Evolutionary conservation across 1,284 basidiomycete species (phyloP).

Genomic region (Gymnopus androsaceus): DNA sequence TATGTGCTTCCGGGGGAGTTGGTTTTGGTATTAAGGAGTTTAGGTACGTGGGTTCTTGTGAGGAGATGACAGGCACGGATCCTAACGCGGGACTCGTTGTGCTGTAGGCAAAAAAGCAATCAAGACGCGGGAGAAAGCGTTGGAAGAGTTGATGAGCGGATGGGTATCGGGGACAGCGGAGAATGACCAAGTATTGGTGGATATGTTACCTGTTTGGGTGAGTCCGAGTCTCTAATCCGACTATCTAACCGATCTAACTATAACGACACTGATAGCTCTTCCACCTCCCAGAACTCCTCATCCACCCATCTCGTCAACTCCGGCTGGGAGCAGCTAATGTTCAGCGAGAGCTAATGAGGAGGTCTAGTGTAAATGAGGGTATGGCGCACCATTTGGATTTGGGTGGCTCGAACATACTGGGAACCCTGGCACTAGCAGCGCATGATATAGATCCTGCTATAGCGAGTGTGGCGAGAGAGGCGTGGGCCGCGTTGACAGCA

Average conservation of each 20-base stretch:
- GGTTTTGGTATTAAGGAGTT: conserved; percentile 77
- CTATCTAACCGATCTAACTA: conserved; percentile 14
- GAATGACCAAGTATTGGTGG: conserved; percentile 52
- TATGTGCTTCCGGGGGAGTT: conserved; percentile 81
- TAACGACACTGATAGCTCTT: conserved; percentile 59
- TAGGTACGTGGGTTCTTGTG: no score
- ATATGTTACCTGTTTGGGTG: conserved; percentile 89
- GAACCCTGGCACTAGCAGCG: conserved; percentile 77
- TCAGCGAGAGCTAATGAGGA: conserved; percentile 68
- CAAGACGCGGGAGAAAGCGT: conserved; percentile 82
- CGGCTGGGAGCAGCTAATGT: conserved; percentile 70
- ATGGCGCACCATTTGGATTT: conserved; percentile 51
- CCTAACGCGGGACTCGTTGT: no score
- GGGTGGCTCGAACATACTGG: conserved; percentile 73
- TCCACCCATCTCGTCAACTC: conserved; percentile 81
- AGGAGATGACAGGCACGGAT: no score
- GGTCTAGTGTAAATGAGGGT: conserved; percentile 54
- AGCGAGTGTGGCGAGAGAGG: conserved; percentile 47
- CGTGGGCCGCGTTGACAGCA: conserved; percentile 54
- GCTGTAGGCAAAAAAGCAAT: conserved; percentile 95
- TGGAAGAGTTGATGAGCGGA: conserved; percentile 78
- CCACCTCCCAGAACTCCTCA: conserved; percentile 80
- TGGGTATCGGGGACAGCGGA: conserved; percentile 64
- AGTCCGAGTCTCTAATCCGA: conserved; percentile 33
- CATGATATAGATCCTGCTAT: conserved; percentile 76